phyloP scores from a whole-genome alignment of 345 rosid genomes.

The Pistacia integerrima region DNA sequence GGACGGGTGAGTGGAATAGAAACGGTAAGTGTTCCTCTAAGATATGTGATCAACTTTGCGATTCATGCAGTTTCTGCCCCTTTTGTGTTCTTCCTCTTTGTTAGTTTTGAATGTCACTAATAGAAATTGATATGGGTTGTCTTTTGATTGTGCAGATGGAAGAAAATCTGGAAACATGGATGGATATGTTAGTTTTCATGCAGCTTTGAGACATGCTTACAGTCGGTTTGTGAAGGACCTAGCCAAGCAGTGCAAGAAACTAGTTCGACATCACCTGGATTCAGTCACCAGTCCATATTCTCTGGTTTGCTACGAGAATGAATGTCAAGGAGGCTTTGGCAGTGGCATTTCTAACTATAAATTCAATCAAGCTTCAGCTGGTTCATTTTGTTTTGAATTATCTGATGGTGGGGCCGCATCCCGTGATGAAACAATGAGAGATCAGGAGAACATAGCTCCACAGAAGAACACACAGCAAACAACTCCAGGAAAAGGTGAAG shows the following conservation, averaged over 20 bases:
- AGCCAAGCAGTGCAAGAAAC: slow-evolving; percentile 84
- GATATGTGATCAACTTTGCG: neutral
- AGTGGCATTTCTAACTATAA: slow-evolving; percentile 39
- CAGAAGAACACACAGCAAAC: slow-evolving; percentile 63
- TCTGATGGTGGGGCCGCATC: slow-evolving; percentile 51
- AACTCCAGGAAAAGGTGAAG: slow-evolving; percentile 76
- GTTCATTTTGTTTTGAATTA: slow-evolving; percentile 73
- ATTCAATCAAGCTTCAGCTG: slow-evolving; percentile 51
- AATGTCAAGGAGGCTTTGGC: slow-evolving; percentile 65
- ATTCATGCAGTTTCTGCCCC: neutral
- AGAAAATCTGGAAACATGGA: slow-evolving; percentile 72
- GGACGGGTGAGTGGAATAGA: neutral
- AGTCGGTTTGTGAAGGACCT: slow-evolving; percentile 71
- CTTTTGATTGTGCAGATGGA: slow-evolving; percentile 53
- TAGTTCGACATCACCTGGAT: slow-evolving; percentile 92
- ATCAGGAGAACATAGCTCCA: slow-evolving; percentile 85
- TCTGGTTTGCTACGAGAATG: slow-evolving; percentile 81
- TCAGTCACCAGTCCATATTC: slow-evolving; percentile 96
- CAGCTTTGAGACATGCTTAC: slow-evolving; percentile 79
- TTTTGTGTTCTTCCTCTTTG: neutral
- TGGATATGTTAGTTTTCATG: slow-evolving; percentile 87
- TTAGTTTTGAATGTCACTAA: neutral
- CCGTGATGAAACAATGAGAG: slow-evolving; percentile 53
- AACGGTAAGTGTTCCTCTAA: neutral
- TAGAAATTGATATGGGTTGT: neutral